Base-by-base conservation (phyloP, 2,329 filamentous ascomycete species). In the Penicillium sp. region DNA sequence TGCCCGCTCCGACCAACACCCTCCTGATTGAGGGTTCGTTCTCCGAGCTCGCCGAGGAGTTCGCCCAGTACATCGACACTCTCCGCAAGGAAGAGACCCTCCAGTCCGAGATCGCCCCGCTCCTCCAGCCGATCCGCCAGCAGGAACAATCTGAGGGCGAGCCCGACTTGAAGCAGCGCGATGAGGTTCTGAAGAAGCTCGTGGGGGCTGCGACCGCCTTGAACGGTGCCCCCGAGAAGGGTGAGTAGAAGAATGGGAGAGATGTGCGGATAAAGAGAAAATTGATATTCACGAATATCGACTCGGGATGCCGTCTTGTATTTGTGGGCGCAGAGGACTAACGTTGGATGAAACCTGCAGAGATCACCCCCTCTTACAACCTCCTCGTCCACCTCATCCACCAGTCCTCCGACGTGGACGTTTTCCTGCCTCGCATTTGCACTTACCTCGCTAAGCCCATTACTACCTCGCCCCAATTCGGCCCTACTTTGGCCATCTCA, bases 311-410 rank as follows among this genome's bases (percentile, higher is more conserved):
- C 36, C 36, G 36, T 9, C 36, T 13, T 21, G 45, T 54, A 42
- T 23, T 49, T 44, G 29, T 55, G 23, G 34, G 57, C 44, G 44
- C 18, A 57, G 41, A 45, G 38, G 43, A 59, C 52, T 61, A 42
- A 60, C 56, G 49, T 49, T 41, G 52, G 52, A 63, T 72, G 61
- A 71, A 60, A 58, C 42, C 54, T 54, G 60, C 68, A 86, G 93
- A 97, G 76, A 94, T 96, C 73, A 92, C 90, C 56, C 88, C 93
- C 54, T 90, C 93, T 56, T 96, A 96, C 79, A 97, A 99, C 79
- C 87, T 97, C 65, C 87, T 99, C 73, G 87, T 97, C 70, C 90
- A 96, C 79, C 86, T 99, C 55, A 85, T 95, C 63, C 82, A 90
- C 67, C 90, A 95, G 77, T 90, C 91, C 54, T 85, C 88, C 65